phyloP scores from a whole-genome alignment of 2,329 filamentous ascomycete genomes.

The Fusarium xylarioides region DNA sequence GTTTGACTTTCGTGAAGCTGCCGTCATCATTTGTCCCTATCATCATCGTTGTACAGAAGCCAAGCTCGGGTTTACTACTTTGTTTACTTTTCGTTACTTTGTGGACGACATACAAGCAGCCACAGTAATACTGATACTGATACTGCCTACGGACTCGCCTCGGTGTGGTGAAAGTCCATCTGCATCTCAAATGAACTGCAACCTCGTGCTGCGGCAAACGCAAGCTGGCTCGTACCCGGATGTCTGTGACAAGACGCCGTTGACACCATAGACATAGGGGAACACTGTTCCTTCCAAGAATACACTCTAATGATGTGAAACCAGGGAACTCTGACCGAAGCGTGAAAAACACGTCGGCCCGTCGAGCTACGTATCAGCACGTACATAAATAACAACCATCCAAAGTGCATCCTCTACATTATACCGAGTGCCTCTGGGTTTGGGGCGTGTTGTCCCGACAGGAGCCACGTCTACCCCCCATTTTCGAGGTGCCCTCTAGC shows the following conservation, averaged over 20 bases:
- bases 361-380: slow-evolving; percentile 6
- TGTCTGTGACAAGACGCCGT: neutral
- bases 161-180: neutral
- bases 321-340: slow-evolving; percentile 14
- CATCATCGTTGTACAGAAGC: neutral
- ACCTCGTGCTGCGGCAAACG: neutral
- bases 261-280: slow-evolving; percentile 3
- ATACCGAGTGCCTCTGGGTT: slow-evolving; percentile 1
- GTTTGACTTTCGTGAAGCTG: neutral
- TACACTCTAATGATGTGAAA: slow-evolving; percentile 18
- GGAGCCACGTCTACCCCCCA: slow-evolving; percentile 40
- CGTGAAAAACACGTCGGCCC: slow-evolving; percentile 16
- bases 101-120: slow-evolving; percentile 3
- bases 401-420: slow-evolving; percentile 7
- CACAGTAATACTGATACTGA: slow-evolving; percentile 22
- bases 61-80: slow-evolving; percentile 2
- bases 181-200: slow-evolving; percentile 19
- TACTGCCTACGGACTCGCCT: slow-evolving; percentile 11
- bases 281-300: slow-evolving; percentile 1
- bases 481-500: slow-evolving; percentile 16
- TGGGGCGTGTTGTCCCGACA: slow-evolving; percentile 37
- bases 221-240: slow-evolving; percentile 10
- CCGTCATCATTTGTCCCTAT: neutral
- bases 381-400: neutral
- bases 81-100: slow-evolving; percentile 9